Evolutionary conservation across 1,284 basidiomycete species (phyloP).

Genomic region (Singerocomus inundabilis): DNA sequence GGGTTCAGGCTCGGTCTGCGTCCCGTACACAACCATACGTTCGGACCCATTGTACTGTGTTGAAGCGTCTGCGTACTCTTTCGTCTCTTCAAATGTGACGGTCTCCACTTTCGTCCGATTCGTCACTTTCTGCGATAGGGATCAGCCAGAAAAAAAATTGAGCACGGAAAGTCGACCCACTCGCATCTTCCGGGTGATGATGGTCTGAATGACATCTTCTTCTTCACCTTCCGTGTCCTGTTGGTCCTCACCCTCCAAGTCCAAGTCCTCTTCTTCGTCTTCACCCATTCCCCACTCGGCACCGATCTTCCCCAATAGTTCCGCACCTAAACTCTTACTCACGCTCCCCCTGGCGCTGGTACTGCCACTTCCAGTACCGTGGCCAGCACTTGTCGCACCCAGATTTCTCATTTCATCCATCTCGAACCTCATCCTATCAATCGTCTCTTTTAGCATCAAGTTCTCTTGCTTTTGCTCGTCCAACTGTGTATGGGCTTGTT

Average conservation of each 20-base stretch:
- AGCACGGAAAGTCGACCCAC: conserved; percentile 40
- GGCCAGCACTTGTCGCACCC: conserved; percentile 36
- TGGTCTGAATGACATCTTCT: conserved; percentile 72
- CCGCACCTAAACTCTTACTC: conserved; percentile 79
- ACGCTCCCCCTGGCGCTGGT: conserved; percentile 53
- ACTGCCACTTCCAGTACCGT: conserved; percentile 42
- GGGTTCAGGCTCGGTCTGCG: conserved; percentile 41
- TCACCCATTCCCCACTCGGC: conserved; percentile 42
- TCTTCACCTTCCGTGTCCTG: conserved; percentile 68
- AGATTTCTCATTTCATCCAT: conserved; percentile 80
- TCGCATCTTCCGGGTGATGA: conserved; percentile 75
- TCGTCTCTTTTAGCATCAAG: conserved; percentile 86
- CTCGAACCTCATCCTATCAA: conserved; percentile 86
- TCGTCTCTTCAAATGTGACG: conserved; percentile 60
- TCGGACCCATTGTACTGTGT: conserved; percentile 62
- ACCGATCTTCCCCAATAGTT: conserved; percentile 64
- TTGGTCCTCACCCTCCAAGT: conserved; percentile 44
- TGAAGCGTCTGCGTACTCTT: conserved; percentile 66
- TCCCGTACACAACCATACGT: conserved; percentile 39
- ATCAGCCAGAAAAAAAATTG: conserved; percentile 11
- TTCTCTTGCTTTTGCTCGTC: conserved; percentile 93
- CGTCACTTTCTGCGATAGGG: conserved; percentile 55
- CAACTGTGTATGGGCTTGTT: conserved; percentile 67
- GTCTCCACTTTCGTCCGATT: conserved; percentile 54
- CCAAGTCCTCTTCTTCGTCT: conserved; percentile 36